Evolutionary conservation across 306 rosid species (phyloP).

Genomic region (Begonia masoniana): DNA sequence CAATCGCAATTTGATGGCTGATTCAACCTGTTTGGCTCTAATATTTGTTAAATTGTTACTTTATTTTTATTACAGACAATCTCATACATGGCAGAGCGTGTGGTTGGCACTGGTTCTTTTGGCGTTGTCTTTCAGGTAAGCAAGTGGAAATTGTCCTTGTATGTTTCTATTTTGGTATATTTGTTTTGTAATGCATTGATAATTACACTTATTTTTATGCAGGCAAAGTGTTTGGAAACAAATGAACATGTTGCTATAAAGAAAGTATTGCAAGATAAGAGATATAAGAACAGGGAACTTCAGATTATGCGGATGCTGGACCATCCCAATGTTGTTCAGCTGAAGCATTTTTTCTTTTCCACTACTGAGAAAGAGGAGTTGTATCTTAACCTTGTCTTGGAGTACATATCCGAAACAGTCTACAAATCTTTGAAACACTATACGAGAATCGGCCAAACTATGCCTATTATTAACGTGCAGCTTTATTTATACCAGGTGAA

Average conservation of each 20-base stretch:
- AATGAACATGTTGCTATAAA: slow-evolving; percentile 77
- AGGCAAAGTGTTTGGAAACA: slow-evolving; percentile 88
- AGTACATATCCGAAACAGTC: slow-evolving; percentile 73
- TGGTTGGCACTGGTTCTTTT: slow-evolving; percentile 91
- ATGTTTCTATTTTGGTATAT: no score
- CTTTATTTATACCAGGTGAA: slow-evolving; percentile 73
- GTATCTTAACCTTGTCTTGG: slow-evolving; percentile 89
- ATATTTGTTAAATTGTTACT: neutral
- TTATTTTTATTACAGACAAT: slow-evolving; percentile 38
- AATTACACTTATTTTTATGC: neutral
- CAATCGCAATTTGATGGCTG: no score
- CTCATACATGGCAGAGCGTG: slow-evolving; percentile 89
- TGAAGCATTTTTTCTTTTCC: slow-evolving; percentile 82
- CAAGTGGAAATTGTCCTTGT: no score
- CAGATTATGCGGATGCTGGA: slow-evolving; percentile 76
- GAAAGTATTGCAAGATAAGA: slow-evolving; percentile 86
- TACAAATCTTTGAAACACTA: slow-evolving; percentile 65
- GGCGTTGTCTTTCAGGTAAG: slow-evolving; percentile 94
- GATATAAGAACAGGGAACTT: slow-evolving; percentile 89
- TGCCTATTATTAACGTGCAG: slow-evolving; percentile 61
- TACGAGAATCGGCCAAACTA: slow-evolving; percentile 41
- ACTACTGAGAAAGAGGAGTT: slow-evolving; percentile 79
- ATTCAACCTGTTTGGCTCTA: no score
- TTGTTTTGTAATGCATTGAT: neutral
- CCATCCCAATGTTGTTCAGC: slow-evolving; percentile 61